phyloP scores from a whole-genome alignment of 2,329 filamentous ascomycete species.

The Aspergillus sp. region DNA sequence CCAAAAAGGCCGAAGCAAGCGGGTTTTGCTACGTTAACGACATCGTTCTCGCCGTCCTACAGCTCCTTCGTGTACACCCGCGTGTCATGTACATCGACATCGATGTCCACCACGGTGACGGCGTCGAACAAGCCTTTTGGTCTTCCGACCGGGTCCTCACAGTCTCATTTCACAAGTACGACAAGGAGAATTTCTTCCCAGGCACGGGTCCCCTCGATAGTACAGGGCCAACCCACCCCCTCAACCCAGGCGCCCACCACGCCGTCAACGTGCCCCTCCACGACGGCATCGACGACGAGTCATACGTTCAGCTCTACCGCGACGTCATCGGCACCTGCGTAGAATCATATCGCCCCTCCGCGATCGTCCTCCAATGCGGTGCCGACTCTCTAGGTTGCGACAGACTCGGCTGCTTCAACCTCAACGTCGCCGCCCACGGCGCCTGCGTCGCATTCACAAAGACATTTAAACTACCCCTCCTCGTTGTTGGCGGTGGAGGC shows the following conservation, averaged over 20 bases:
- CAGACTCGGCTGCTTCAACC: slow-evolving; percentile 89
- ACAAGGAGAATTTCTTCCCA: slow-evolving; percentile 80
- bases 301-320: slow-evolving; percentile 84
- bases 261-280: slow-evolving; percentile 86
- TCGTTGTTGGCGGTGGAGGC: slow-evolving; percentile 90
- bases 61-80: slow-evolving; percentile 77
- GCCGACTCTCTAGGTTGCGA: slow-evolving; percentile 94
- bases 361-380: slow-evolving; percentile 92
- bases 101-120: slow-evolving; percentile 88
- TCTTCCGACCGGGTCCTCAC: slow-evolving; percentile 89
- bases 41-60: slow-evolving; percentile 89
- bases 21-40: slow-evolving; percentile 99
- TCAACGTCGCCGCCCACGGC: slow-evolving; percentile 92
- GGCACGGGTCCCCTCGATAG: slow-evolving; percentile 85
- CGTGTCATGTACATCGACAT: slow-evolving; percentile 94
- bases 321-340: slow-evolving; percentile 76
- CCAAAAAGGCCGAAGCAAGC: slow-evolving; percentile 88
- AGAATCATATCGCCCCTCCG: slow-evolving; percentile 79
- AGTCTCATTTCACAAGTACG: slow-evolving; percentile 95
- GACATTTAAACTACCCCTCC: slow-evolving; percentile 72
- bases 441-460: slow-evolving; percentile 90
- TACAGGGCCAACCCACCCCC: slow-evolving; percentile 77
- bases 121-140: slow-evolving; percentile 88
- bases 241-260: slow-evolving; percentile 85
- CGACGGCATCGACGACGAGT: slow-evolving; percentile 86